Evolutionary conservation across 768 basidiomycete species (phyloP), one percentile per base, ranked within the genome.

Genomic region (Solioccasus polychromus): DNA sequence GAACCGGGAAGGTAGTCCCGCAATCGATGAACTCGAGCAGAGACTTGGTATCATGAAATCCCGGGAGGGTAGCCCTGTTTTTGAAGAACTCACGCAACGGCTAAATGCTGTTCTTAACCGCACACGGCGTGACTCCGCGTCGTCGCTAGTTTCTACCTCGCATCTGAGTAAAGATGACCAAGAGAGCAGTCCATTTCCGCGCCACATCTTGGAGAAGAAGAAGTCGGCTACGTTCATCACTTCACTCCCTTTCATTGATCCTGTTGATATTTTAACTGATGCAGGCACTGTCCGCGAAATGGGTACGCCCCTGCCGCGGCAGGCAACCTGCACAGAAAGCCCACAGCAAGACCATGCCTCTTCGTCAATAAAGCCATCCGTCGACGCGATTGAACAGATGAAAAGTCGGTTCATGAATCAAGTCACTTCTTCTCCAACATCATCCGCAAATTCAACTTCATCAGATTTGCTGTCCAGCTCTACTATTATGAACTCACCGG

Each of bases 11-110:
- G 70, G 69, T 30, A 83, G 78, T 53, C 82, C 84, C 35, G 73
- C 79, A 34, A 71, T 85, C 19, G 81, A 80, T 44, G 83, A 85
- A 57, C 68, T 83, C 15, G 78, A 84, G 50, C 75, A 78, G 52
- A 72, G 79, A 19, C 64, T 85, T 34, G 79, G 82, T 10, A 77
- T 85, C 31, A 60, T 66, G 39, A 78, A 68, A 59, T 77, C 64
- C 39, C 71, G 77, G 17, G 77, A 80, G 51, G 69, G 73, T 26
- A 83, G 79, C 45, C 80, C 81, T 11, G 71, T 72, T 8, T 59
- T 77, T 17, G 75, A 77, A 46, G 78, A 80, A 51, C 68, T 77
- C 31, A 69, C 70, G 12, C 75, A 74, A 42, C 66, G 71, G 24
- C 57, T 77, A 42, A 70, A 68, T 45, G 64, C 68, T 34, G 66